phyloP scores from a whole-genome alignment of 2,329 filamentous ascomycete genomes.

The Fonsecaea nubica region DNA sequence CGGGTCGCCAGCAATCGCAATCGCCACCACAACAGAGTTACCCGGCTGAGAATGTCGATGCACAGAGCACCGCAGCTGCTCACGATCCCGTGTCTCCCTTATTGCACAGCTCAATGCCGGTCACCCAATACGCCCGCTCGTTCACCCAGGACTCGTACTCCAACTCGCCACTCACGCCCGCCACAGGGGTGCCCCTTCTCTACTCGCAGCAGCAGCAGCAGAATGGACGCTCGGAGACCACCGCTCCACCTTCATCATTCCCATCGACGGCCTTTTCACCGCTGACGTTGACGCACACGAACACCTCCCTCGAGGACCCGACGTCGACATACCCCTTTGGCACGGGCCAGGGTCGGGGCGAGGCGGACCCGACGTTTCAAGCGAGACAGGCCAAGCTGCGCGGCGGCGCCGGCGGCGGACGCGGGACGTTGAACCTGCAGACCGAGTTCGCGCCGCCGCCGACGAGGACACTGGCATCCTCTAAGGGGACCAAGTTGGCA shows the following conservation, averaged over 20 bases:
- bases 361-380: conserved; percentile 11
- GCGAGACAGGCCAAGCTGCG: conserved; percentile 12
- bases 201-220: conserved; percentile 12
- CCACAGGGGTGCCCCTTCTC: conserved; percentile 27
- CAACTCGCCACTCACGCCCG: conserved; percentile 25
- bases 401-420: neutral
- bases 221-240: neutral
- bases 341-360: neutral
- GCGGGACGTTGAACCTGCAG: conserved; percentile 23
- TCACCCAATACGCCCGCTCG: conserved; percentile 24
- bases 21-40: conserved; percentile 11
- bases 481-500: neutral
- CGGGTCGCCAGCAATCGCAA: neutral
- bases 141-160: conserved; percentile 20
- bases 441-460: conserved; percentile 34
- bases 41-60: neutral
- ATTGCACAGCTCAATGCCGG: neutral
- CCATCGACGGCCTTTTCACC: conserved; percentile 8
- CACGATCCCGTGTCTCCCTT: conserved; percentile 8
- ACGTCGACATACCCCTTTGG: conserved; percentile 13
- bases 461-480: neutral
- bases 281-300: conserved; percentile 5
- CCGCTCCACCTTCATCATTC: neutral
- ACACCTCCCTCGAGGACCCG: conserved; percentile 2
- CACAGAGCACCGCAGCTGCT: neutral